These are phyloP conservation scores for Hymenoscyphus albidus DNA, from an alignment of 2,329 filamentous ascomycete species.

Conservation along the genomic window DNA sequence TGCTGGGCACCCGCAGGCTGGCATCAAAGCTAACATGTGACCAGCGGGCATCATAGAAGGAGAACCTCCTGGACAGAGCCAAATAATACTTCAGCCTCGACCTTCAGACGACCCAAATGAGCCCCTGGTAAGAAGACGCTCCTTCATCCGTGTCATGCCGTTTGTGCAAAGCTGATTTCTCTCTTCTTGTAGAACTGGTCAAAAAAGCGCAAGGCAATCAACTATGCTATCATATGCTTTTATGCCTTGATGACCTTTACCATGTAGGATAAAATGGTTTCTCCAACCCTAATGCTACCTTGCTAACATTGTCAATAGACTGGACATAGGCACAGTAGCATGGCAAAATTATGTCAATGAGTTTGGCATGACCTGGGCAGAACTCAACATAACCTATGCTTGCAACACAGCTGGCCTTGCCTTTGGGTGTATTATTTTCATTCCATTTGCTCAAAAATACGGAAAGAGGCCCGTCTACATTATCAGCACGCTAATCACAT, in stretches of 20 bases:
- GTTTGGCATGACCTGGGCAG: slow-evolving; percentile 40
- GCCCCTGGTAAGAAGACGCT: slow-evolving; percentile 11
- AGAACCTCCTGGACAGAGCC: not conserved
- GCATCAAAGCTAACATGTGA: not conserved
- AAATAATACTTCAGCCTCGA: slow-evolving; percentile 15
- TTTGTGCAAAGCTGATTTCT: not conserved
- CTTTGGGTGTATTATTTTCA: slow-evolving; percentile 41
- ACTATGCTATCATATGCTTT: slow-evolving; percentile 41
- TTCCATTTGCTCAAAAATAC: slow-evolving; percentile 45
- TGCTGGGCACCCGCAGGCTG: not conserved
- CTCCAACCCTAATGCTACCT: not conserved
- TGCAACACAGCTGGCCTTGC: slow-evolving; percentile 41
- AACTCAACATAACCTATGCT: slow-evolving; percentile 45
- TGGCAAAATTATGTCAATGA: slow-evolving; percentile 28
- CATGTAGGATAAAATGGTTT: not conserved
- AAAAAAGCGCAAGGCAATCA: slow-evolving; percentile 39
- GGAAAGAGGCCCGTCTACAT: slow-evolving; percentile 45
- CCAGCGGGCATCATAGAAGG: not conserved
- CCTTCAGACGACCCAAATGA: slow-evolving; percentile 22
- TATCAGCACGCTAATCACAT: slow-evolving; percentile 39
- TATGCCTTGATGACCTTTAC: slow-evolving; percentile 42
- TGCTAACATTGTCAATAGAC: slow-evolving; percentile 12
- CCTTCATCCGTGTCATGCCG: not conserved
- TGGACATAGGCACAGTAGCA: slow-evolving; percentile 9
- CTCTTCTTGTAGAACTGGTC: slow-evolving; percentile 39